Percentiles rank a stretch among this genome's conserved stretches.
Conservation (phyloP, 108 stramenopile genomes). For the Phaeodactylum tricornutum region DNA sequence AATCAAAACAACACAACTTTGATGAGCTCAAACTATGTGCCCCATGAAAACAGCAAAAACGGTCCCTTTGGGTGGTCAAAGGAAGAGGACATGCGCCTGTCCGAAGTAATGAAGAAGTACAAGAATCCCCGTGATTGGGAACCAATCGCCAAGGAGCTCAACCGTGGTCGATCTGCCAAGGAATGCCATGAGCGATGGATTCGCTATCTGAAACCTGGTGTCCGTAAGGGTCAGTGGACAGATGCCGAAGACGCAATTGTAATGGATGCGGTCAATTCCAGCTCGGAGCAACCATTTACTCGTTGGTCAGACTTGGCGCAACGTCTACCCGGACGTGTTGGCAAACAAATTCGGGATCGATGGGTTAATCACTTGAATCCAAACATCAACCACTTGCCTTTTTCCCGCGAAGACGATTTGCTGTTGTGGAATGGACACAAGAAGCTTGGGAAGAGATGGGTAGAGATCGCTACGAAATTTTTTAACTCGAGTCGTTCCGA, state of each 20-base stretch:
- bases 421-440: conserved; percentile 73
- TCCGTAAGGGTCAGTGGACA: conserved; percentile 73
- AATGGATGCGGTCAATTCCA: conserved; percentile 63
- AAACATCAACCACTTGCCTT: conserved; percentile 71
- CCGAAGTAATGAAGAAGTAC: conserved; percentile 75
- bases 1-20: conserved; percentile 23
- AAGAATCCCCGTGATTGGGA: conserved; percentile 82
- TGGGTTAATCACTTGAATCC: conserved; percentile 90
- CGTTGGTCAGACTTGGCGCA: conserved; percentile 82
- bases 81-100: conserved; percentile 63
- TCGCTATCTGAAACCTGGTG: conserved; percentile 71
- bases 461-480: conserved; percentile 74
- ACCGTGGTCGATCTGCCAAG: conserved; percentile 45
- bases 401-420: conserved; percentile 69
- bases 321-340: conserved; percentile 73
- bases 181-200: conserved; percentile 83
- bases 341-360: conserved; percentile 83
- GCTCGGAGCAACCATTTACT: conserved; percentile 72
- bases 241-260: conserved; percentile 80
- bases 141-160: conserved; percentile 71
- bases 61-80: conserved; percentile 55
- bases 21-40: not conserved
- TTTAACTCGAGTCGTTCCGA: conserved; percentile 70
- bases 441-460: conserved; percentile 76
- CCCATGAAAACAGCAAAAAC: conserved; percentile 2